phyloP scores from a whole-genome alignment of 768 basidiomycete species.

The Rhizopogon salebrosus region DNA sequence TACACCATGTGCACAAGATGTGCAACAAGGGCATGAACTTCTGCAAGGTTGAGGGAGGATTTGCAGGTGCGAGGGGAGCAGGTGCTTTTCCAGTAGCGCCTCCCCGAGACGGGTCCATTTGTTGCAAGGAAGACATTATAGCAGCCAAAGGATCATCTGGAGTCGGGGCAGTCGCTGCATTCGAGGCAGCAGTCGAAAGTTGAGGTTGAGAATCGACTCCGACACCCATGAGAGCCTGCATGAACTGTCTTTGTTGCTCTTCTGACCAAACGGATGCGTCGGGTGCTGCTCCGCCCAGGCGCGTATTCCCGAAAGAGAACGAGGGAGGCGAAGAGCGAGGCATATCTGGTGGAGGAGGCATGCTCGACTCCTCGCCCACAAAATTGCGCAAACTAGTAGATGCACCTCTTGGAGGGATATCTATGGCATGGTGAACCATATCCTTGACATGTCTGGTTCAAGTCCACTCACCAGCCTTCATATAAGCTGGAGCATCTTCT shows the following conservation, averaged over 20 bases:
- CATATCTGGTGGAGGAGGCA: slow-evolving; percentile 24
- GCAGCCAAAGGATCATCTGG: slow-evolving; percentile 43
- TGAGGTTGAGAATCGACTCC: slow-evolving; percentile 22
- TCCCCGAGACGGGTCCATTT: slow-evolving; percentile 20
- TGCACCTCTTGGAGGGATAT: slow-evolving; percentile 8
- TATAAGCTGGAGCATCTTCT: slow-evolving; percentile 56
- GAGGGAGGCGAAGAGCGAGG: slow-evolving; percentile 21
- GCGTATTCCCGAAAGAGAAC: slow-evolving; percentile 15
- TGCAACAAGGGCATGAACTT: slow-evolving; percentile 65
- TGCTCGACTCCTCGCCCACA: slow-evolving; percentile 30
- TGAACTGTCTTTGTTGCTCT: slow-evolving; percentile 64
- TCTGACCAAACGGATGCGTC: slow-evolving; percentile 62
- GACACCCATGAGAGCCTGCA: slow-evolving; percentile 55
- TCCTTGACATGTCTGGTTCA: background rate
- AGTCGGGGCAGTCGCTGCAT: slow-evolving; percentile 14
- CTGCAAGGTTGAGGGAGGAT: slow-evolving; percentile 45
- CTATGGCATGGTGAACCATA: slow-evolving; percentile 2
- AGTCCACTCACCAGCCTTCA: slow-evolving; percentile 39
- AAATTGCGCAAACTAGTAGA: slow-evolving; percentile 24
- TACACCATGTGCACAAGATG: slow-evolving; percentile 53
- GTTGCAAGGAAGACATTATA: slow-evolving; percentile 30
- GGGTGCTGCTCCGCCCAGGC: slow-evolving; percentile 22
- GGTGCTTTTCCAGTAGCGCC: slow-evolving; percentile 23
- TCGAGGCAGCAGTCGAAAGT: slow-evolving; percentile 2
- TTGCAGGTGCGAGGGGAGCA: slow-evolving; percentile 12